A percentile compares a stretch with the other conserved stretches of the same genome.
These are phyloP conservation scores for Pythium plurisporium DNA, from an alignment of 352 stramenopile species.

Conservation along the genomic window DNA sequence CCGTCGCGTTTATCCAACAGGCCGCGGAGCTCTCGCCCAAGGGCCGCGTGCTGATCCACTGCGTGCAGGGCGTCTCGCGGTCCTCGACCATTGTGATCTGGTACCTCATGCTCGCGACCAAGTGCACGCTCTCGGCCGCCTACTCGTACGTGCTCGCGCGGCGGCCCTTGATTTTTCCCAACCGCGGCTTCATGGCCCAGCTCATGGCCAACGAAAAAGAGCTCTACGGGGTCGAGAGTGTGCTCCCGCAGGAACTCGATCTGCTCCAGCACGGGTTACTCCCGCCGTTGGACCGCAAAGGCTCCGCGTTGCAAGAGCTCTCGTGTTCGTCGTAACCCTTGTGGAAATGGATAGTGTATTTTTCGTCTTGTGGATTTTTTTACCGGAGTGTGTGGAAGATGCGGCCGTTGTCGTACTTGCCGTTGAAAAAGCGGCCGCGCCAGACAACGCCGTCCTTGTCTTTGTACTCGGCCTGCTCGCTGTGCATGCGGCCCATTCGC, in stretches of 20 bases:
- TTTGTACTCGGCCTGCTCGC: constrained; percentile 51
- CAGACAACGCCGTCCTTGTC: constrained; percentile 75
- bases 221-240: constrained; percentile 67
- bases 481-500: constrained; percentile 70
- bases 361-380: constrained; percentile 11
- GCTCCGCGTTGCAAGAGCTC: constrained; percentile 43
- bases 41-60: constrained; percentile 71
- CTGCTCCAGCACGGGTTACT: constrained; percentile 63
- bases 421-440: constrained; percentile 68
- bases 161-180: constrained; percentile 74
- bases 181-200: constrained; percentile 75
- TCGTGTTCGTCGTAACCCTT: constrained; percentile 32
- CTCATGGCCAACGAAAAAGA: constrained; percentile 60
- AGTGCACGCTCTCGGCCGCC: constrained; percentile 65
- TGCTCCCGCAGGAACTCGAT: constrained; percentile 59
- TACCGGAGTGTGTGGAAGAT: constrained; percentile 75
- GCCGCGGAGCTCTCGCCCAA: constrained; percentile 18
- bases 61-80: constrained; percentile 73
- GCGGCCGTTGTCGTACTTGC: constrained; percentile 81
- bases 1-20: constrained; percentile 52
- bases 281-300: constrained; percentile 47
- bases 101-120: constrained; percentile 74
- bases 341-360: background rate
- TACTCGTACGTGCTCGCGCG: constrained; percentile 79
- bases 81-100: constrained; percentile 75